A percentile compares a stretch with the other conserved stretches of the same genome.
Conservation (phyloP, 2,329 filamentous ascomycete genomes). For the Knufia petricola region DNA sequence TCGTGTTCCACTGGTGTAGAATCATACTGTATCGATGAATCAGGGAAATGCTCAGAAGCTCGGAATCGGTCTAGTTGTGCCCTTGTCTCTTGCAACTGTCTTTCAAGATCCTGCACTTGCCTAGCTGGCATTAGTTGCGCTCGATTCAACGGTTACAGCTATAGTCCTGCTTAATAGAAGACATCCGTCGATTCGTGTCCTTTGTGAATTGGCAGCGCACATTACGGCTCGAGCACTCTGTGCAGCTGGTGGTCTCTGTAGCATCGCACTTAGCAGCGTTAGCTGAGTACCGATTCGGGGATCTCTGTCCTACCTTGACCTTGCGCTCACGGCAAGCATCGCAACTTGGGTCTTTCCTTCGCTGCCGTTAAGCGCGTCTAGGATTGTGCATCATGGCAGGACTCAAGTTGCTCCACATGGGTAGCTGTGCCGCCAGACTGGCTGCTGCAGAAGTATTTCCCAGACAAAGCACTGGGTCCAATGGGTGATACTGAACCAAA, state of each 20-base stretch:
- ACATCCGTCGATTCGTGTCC: slow-evolving; percentile 97
- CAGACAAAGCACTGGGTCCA: slow-evolving; percentile 29
- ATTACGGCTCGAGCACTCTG: slow-evolving; percentile 90
- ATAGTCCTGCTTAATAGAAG: slow-evolving; percentile 72
- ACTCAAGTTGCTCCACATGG: slow-evolving; percentile 25
- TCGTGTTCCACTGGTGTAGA: slow-evolving; percentile 39
- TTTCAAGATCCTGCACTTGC: slow-evolving; percentile 93
- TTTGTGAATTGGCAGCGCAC: slow-evolving; percentile 99
- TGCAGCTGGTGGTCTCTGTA: slow-evolving; percentile 90
- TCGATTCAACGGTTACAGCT: not conserved
- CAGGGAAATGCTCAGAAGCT: slow-evolving; percentile 48
- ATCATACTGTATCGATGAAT: slow-evolving; percentile 37
- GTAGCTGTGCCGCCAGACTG: slow-evolving; percentile 13
- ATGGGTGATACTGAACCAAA: slow-evolving; percentile 32
- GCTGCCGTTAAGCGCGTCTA: slow-evolving; percentile 88
- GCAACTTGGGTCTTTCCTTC: slow-evolving; percentile 92
- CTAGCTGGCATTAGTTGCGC: slow-evolving; percentile 28
- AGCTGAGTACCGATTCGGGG: not conserved
- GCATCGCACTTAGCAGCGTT: slow-evolving; percentile 63
- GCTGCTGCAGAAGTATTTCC: slow-evolving; percentile 23
- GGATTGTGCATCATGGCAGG: slow-evolving; percentile 57
- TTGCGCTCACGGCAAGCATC: slow-evolving; percentile 86
- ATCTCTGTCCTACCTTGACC: slow-evolving; percentile 44
- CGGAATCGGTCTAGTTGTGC: slow-evolving; percentile 69
- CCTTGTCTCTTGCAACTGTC: slow-evolving; percentile 70